These are phyloP conservation scores for Trichoderma polysporum DNA, from an alignment of 2,329 filamentous ascomycete species.

Conservation along the genomic window DNA sequence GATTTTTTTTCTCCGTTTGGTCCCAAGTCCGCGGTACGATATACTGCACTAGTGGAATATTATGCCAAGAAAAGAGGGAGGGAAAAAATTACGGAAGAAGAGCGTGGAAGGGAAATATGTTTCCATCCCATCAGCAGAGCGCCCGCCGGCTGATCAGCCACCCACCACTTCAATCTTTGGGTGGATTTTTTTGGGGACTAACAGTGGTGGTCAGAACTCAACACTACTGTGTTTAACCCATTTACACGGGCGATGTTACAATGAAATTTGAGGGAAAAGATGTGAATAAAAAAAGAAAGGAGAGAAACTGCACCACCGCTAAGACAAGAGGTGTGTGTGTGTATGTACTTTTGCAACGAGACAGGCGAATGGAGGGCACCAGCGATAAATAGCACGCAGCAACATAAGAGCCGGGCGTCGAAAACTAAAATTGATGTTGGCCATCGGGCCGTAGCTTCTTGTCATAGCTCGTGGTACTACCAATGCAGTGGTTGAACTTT, in stretches of 20 bases:
- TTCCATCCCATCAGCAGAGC: background rate
- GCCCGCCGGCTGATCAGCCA: constrained; percentile 4
- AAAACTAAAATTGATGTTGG: background rate
- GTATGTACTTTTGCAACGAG: background rate
- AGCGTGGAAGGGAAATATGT: background rate
- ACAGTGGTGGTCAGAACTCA: constrained; percentile 6
- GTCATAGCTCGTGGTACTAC: background rate
- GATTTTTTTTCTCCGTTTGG: background rate
- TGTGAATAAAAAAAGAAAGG: background rate
- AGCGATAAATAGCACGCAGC: background rate
- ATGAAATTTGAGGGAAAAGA: background rate
- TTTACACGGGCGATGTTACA: background rate
- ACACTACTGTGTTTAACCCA: background rate
- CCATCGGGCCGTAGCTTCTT: background rate
- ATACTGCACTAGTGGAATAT: background rate
- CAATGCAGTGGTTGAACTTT: background rate
- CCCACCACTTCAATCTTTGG: background rate
- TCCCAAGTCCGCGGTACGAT: background rate
- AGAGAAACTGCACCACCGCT: too few species aligned
- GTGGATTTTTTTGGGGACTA: background rate
- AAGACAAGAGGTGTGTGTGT: background rate
- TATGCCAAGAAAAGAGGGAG: background rate
- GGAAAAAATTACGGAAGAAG: background rate
- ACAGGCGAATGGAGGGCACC: too few species aligned
- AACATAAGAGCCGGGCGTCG: background rate